Evolutionary conservation across 257 asterid genomes (phyloP), one percentile per base, ranked within the genome.

Genomic region (Primulina tabacum): DNA sequence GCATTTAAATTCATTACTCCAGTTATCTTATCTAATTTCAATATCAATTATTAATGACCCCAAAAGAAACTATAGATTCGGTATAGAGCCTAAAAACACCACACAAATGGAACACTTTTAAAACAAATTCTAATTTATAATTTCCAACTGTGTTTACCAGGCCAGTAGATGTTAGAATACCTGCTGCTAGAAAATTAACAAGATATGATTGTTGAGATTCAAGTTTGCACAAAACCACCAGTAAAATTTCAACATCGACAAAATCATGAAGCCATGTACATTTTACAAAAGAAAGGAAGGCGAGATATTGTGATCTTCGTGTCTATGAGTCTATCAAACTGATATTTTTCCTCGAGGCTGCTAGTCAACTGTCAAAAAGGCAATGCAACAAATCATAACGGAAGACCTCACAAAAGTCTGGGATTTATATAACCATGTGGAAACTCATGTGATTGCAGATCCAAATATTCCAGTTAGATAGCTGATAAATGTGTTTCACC

Each of bases 381-480:
- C 47, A 86, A 77, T 76, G 70, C 76, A 82, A 60, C 60, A 77
- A 81, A 80, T 71, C 78, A 81, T 79, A 83, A 79, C 76, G 73
- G 72, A 76, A 81, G 91, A 86, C 89, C 96, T 88, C 74, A 88
- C 84, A 86, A 81, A 70, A 76, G 77, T 80, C 87, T 84, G 56
- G 89, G 84, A 83, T 80, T 90, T 92, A 84, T 87, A 84, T 90
- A 83, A 82, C 84, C 95, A 81, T 75, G 90, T 84, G 92, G 88
- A 82, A 83, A 90, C 80, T 92, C 98, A 88, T 92, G 98, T 88
- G 95, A 97, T 97, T 92, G 98, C 97, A 90, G 88, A 87, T 87
- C 77, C 92, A 92, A 92, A 92, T 84, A 88, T 79, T 84, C 82
- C 84, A 62, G 92, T 88, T 89, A 92, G 97, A 82, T 82, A 78